Evolutionary conservation across 805 yeast genomes (phyloP), one percentile per base, ranked within the genome.

Genomic region (Saturnispora halmiae): DNA sequence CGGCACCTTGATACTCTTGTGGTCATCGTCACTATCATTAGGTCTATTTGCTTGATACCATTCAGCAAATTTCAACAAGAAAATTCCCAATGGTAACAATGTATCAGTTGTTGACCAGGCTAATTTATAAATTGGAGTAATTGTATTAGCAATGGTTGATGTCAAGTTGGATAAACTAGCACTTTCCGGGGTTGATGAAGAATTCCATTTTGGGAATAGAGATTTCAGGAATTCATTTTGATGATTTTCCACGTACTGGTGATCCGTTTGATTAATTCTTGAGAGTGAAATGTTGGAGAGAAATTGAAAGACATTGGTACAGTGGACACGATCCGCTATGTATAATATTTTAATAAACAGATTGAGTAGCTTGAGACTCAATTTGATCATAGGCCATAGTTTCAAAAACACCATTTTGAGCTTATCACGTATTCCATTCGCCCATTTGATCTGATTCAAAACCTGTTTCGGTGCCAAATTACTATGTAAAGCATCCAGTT

Each of bases 1-100:
- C 15, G 73, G 43, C 32, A 32, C 31, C 19, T 24, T 32, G 14
- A 32, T 15, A 13, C 14, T 22, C 36, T 35, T 7, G 46, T 52
- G 13, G 36, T 42, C 42, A 13, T 41, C 28, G 4, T 38, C 65
- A 37, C n/a, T n/a, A n/a, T 64, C 64, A 35, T 67, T 69, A 42
- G 71, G 72, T 19, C 74, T 68, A 36, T 44, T 81, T 53, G 53
- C 74, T 73, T 4, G 72, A 94, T 95, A 88, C 96, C 96, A 88
- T 58, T 88, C 96, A 27, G 86, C 66, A 51, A 88, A 84, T 60
- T 86, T 85, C 45, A 88, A 67, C 19, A 79, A 53, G 55, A 90
- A 87, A 38, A 88, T 80, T 2, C 94, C 84, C 0, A 81, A 69
- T 0, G 96, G 96, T 60, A 90, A 75, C 34, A 78, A 57, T 2